Percentiles rank a stretch among this genome's conserved stretches.
Evolutionary conservation across 2,329 filamentous ascomycete species (phyloP).

Genomic region (Neofusicoccum kwambonambiense): DNA sequence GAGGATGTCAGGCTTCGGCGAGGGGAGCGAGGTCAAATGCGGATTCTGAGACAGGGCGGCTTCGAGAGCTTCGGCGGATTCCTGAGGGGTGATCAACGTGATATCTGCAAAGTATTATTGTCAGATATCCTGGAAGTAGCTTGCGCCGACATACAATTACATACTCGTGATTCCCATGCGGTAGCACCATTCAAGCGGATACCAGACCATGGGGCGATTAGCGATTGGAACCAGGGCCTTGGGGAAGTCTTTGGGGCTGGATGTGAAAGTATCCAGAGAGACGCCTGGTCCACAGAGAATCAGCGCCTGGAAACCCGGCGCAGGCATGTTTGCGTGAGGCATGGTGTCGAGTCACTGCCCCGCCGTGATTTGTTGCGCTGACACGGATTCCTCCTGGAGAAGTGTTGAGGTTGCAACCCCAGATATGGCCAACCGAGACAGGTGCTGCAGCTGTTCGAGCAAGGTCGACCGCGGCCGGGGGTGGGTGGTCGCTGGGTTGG

Average conservation of each 20-base stretch:
- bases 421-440: background rate
- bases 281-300: constrained; percentile 81
- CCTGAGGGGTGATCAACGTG: constrained; percentile 57
- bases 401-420: background rate
- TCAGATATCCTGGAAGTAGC: background rate
- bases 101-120: constrained; percentile 38
- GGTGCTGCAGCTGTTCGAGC: background rate
- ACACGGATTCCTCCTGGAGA: background rate
- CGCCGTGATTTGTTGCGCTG: background rate
- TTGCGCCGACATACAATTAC: constrained; percentile 27
- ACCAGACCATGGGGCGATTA: constrained; percentile 87
- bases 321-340: constrained; percentile 75
- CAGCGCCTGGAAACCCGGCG: constrained; percentile 76
- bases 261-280: constrained; percentile 79
- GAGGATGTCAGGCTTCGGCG: constrained; percentile 71
- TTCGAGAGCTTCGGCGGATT: constrained; percentile 64
- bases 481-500: background rate
- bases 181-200: constrained; percentile 81
- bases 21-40: constrained; percentile 70
- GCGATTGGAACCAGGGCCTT: constrained; percentile 81
- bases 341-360: constrained; percentile 43
- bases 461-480: background rate
- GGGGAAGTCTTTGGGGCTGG: constrained; percentile 74
- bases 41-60: constrained; percentile 74
- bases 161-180: constrained; percentile 73